phyloP scores from a whole-genome alignment of 2,329 filamentous ascomycete species.

The Cadophora malorum region DNA sequence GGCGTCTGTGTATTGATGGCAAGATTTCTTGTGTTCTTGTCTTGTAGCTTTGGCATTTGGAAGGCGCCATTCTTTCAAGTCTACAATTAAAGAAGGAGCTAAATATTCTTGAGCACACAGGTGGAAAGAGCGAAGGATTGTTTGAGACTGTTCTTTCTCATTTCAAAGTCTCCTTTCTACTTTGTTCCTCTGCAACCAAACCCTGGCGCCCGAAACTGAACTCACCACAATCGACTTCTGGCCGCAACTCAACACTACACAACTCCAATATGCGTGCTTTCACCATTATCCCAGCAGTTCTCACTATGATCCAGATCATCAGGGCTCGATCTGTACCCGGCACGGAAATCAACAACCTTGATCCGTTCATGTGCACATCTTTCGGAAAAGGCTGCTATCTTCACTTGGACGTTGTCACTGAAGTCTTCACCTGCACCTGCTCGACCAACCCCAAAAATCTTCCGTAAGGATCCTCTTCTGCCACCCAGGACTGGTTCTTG shows the following conservation, averaged over 20 bases:
- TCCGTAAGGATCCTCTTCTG: neutral
- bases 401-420: neutral
- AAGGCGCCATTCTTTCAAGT: neutral
- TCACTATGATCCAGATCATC: neutral
- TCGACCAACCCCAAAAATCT: neutral
- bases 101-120: neutral
- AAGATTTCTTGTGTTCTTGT: too few species aligned
- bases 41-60: too few species aligned
- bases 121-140: neutral
- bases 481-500: too few species aligned
- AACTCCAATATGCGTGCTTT: neutral
- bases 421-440: neutral
- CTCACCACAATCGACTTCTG: neutral
- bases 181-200: neutral
- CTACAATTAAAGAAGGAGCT: neutral
- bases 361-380: conserved; percentile 3
- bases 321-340: neutral
- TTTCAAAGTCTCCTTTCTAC: neutral
- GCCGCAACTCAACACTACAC: neutral
- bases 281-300: too few species aligned
- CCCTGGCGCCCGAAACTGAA: too few species aligned
- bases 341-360: neutral
- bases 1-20: too few species aligned
- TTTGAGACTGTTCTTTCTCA: neutral
- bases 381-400: conserved; percentile 2